Evolutionary conservation across 768 basidiomycete genomes (phyloP), one percentile per base, ranked within the genome.

Genomic region (Serpula lacrymans): DNA sequence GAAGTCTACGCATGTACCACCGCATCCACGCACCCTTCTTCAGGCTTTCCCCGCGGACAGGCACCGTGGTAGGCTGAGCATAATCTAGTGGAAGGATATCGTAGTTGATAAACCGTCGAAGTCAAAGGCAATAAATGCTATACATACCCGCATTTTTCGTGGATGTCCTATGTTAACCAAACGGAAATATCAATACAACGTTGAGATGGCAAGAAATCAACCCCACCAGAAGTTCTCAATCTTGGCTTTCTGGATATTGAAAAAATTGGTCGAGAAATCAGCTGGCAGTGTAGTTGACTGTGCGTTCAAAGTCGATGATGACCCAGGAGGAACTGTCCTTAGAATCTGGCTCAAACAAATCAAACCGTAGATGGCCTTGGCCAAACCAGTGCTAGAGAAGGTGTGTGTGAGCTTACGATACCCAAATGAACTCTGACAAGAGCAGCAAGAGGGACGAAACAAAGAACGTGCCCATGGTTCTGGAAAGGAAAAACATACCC

Each of bases 311-410:
- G n/a, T n/a, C n/a, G n/a, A n/a, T n/a, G n/a, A n/a, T n/a, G n/a
- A n/a, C n/a, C n/a, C n/a, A n/a, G n/a, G n/a, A n/a, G n/a, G n/a
- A n/a, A n/a, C n/a, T n/a, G n/a, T n/a, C n/a, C 39, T 13, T 9
- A 58, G 39, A 11, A 55, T 14, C 6, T 41, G 25, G 33, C 52
- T 47, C 4, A 58, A 29, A 3, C 48, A 49, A 2, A 59, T 32
- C 4, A 40, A 50, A 16, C 53, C 52, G 3, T 54, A 18, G 11
- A 49, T 42, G 10, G 50, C 43, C 32, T 57, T 58, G 5, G 51
- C 48, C 14, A 41, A 47, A 1, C 58, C 57, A 23, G 52, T 49
- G 6, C 37, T 47, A n/a, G n/a, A n/a, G n/a, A n/a, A n/a, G n/a
- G n/a, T n/a, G n/a, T n/a, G n/a, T n/a, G n/a, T n/a, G n/a, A n/a